Base-by-base conservation (phyloP, 257 asterid species). In the Plantago major region DNA sequence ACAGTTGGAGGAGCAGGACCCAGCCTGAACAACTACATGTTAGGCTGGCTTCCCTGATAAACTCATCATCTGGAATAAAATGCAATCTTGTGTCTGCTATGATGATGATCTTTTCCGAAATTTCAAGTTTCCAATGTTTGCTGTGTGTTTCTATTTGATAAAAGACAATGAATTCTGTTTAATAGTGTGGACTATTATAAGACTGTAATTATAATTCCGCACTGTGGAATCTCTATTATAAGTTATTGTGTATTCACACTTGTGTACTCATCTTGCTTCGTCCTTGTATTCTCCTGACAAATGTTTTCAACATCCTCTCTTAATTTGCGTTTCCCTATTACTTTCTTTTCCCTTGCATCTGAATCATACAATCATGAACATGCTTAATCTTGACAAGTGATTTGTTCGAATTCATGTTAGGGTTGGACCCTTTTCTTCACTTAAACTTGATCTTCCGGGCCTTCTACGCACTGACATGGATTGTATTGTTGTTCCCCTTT, bases 1-100 rank as follows among this genome's bases (percentile, higher is more conserved):
- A 69, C 85, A 48, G 88, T 69, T 33, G 89, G 74, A 76, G 83
- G 68, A 71, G 94, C 95, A 52, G 97, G 97, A 18, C 95, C 98
- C 0, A 92, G 95, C 81, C 80, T 86, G 75, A 88, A 81, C 80
- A 76, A 86, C 90, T 92, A 79, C 89, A 86, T 92, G 64, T 71
- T 87, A 4, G 90, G 95, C 14, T 92, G 98, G 98, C 79, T 87
- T 58, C 87, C 89, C 53, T 85, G 85, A 87, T 50, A 16, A 47
- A 30, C 12, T 46, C 8, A 2, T 33, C 40, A 33, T 33, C 40
- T 15, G 42, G 46, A 44, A 0, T 13, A 50, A 28, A 18, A 14
- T 46, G 57, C 40, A 57, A 8, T 18, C 42, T 43, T 42, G 46
- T 46, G 22, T 47, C 30, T 47, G 44, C 57, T 10, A 45, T 49